phyloP scores from a whole-genome alignment of 1,139 yeast species.

The Yamadazyma sp. region DNA sequence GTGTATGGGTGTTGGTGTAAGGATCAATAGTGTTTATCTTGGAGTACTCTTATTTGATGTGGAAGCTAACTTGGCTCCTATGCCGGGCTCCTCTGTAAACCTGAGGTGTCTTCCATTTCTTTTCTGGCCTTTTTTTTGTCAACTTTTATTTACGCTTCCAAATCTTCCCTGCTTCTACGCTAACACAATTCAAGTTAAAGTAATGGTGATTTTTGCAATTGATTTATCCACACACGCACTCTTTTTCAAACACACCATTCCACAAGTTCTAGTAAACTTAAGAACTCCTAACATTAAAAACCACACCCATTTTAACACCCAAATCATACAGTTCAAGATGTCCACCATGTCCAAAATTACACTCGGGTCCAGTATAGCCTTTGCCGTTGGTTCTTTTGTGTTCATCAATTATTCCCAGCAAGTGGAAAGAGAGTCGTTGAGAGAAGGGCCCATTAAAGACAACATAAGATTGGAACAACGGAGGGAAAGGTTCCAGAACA shows the following conservation, averaged over 20 bases:
- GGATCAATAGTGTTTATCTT: no score
- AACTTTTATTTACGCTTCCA: no score
- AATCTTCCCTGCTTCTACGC: no score
- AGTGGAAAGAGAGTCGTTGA: conserved; percentile 64
- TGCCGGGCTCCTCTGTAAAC: no score
- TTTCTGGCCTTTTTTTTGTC: no score
- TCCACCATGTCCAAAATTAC: conserved; percentile 73
- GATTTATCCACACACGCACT: background rate
- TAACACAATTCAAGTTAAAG: background rate
- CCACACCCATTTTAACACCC: background rate
- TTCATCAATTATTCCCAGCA: conserved; percentile 71
- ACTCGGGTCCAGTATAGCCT: conserved; percentile 55
- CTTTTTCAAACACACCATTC: background rate
- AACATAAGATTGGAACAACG: conserved; percentile 59
- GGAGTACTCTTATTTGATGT: no score
- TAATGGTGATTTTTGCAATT: conserved; percentile 2
- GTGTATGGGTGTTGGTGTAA: no score
- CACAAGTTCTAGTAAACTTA: background rate
- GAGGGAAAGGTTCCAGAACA: conserved; percentile 19
- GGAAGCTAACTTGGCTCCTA: no score
- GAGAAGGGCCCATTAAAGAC: conserved; percentile 81
- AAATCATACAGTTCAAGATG: conserved; percentile 34
- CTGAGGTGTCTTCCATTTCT: no score
- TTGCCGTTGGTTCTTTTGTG: conserved; percentile 58
- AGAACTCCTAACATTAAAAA: background rate